phyloP scores from a whole-genome alignment of 2,329 filamentous ascomycete species.

The Raffaelea ambrosiae region DNA sequence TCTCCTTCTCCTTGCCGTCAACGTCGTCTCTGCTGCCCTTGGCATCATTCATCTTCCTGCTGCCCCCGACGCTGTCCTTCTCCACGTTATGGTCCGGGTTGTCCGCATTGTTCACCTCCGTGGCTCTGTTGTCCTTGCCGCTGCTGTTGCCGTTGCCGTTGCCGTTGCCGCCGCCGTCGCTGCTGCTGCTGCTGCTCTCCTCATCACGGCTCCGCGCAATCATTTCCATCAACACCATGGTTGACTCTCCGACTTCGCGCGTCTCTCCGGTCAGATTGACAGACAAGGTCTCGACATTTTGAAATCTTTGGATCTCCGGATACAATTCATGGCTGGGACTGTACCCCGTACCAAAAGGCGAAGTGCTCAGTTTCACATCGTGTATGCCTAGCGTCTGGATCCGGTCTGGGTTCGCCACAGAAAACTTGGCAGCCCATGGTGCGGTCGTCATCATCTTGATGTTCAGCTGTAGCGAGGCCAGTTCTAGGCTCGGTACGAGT shows the following conservation, averaged over 20 bases:
- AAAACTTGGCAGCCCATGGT: neutral
- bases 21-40: too few relatives aligned
- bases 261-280: neutral
- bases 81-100: too few relatives aligned
- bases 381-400: neutral
- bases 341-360: neutral
- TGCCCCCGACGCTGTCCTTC: too few relatives aligned
- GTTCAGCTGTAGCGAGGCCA: neutral
- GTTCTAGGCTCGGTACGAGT: too few relatives aligned
- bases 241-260: too few relatives aligned
- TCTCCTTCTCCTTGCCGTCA: too few relatives aligned
- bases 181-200: neutral
- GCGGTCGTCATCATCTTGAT: neutral
- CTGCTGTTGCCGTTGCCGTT: too few relatives aligned
- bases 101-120: too few relatives aligned
- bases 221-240: too few relatives aligned
- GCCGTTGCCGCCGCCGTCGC: too few relatives aligned
- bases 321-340: neutral
- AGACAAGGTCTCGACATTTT: neutral
- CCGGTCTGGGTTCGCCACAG: neutral
- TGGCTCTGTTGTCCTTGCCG: too few relatives aligned
- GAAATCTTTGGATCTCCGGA: neutral
- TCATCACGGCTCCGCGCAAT: neutral
- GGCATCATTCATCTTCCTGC: too few relatives aligned
- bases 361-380: neutral